Evolutionary conservation across 1,284 basidiomycete genomes (phyloP).

Genomic region (Sphagnurus paluster): DNA sequence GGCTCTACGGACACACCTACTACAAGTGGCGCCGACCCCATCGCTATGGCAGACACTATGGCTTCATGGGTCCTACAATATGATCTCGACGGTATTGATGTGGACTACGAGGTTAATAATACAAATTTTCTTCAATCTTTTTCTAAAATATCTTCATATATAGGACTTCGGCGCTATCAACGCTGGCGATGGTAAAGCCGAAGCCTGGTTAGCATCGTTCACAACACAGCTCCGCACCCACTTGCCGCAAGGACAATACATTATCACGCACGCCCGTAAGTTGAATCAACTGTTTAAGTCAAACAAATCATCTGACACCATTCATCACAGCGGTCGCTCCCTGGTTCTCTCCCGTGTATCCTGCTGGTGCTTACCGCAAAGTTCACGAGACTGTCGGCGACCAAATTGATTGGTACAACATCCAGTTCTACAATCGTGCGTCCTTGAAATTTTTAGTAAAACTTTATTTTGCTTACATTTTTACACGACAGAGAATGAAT

Average conservation of each 20-base stretch:
- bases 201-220: constrained; percentile 4
- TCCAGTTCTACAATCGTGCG: constrained; percentile 40
- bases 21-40: constrained; percentile 41
- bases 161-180: constrained; percentile 50
- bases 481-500: constrained; percentile 49
- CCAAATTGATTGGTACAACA: constrained; percentile 56
- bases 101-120: constrained; percentile 48
- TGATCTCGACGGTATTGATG: constrained; percentile 53
- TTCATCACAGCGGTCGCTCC: neutral
- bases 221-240: constrained; percentile 2
- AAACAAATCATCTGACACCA: neutral
- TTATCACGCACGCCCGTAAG: constrained; percentile 6
- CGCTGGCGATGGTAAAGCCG: constrained; percentile 24
- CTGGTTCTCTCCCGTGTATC: neutral
- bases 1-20: constrained; percentile 56
- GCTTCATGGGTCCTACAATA: constrained; percentile 51
- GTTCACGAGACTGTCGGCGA: constrained; percentile 56
- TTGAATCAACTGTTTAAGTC: neutral
- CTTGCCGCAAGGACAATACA: constrained; percentile 2
- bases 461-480: neutral
- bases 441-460: neutral
- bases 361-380: constrained; percentile 47
- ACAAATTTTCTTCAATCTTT: neutral
- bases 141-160: neutral
- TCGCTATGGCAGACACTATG: constrained; percentile 47